Conservation (phyloP, 2,329 filamentous ascomycete species). For the Mariannaea sp. region DNA sequence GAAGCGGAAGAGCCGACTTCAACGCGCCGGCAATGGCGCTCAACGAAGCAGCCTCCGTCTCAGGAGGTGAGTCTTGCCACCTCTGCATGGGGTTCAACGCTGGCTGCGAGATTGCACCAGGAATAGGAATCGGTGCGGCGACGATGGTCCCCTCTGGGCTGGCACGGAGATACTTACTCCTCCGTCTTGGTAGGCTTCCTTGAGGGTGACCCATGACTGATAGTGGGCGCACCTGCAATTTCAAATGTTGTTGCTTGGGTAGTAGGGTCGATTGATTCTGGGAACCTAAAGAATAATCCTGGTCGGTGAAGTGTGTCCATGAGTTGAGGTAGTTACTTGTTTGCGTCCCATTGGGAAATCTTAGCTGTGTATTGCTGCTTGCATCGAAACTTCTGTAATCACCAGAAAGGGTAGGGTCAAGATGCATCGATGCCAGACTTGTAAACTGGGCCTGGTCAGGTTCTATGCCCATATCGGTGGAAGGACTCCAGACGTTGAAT, state of each 20-base stretch:
- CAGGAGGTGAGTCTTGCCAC: not conserved
- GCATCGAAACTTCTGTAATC: not conserved
- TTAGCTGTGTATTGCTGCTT: not conserved
- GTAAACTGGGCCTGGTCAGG: not conserved
- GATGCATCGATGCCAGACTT: not conserved
- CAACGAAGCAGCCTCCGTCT: not conserved
- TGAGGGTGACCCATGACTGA: not conserved
- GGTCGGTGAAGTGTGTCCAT: not conserved
- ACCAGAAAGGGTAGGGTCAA: not conserved
- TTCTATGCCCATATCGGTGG: not conserved
- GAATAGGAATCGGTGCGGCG: not conserved
- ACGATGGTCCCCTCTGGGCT: not conserved
- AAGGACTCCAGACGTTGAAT: not conserved
- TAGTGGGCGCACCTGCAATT: not conserved
- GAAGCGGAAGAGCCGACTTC: not conserved
- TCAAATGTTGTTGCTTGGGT: not conserved
- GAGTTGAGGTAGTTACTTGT: not conserved
- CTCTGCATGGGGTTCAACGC: not conserved
- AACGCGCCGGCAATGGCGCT: not conserved
- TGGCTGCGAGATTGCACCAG: not conserved
- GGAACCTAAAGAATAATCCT: not conserved
- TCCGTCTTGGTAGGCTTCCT: not conserved
- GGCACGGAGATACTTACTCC: not conserved
- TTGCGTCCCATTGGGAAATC: not conserved
- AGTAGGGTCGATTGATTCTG: not conserved